These are phyloP conservation scores for Xylaria scruposa DNA, from an alignment of 495 filamentous ascomycete genomes.

Conservation along the genomic window DNA sequence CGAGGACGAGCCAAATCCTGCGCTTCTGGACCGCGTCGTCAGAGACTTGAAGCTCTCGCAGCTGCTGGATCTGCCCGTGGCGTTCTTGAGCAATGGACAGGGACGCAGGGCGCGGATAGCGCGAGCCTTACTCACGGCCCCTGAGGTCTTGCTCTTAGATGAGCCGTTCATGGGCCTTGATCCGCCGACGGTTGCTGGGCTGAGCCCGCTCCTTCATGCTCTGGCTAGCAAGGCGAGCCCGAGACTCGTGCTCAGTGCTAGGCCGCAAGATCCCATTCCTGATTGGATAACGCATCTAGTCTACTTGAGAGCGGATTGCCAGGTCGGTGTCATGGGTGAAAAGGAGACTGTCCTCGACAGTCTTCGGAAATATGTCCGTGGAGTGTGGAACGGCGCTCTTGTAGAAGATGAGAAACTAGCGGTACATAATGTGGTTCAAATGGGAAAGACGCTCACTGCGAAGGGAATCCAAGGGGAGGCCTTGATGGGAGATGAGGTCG, in stretches of 20 bases:
- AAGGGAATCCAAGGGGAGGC: slow-evolving; percentile 50
- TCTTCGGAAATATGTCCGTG: slow-evolving; percentile 51
- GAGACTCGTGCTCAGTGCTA: slow-evolving; percentile 74
- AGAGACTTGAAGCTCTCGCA: slow-evolving; percentile 67
- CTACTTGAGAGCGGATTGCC: slow-evolving; percentile 66
- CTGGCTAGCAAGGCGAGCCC: slow-evolving; percentile 70
- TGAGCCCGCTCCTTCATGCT: slow-evolving; percentile 71
- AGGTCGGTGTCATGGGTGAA: slow-evolving; percentile 62
- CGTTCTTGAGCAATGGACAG: slow-evolving; percentile 92
- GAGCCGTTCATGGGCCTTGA: slow-evolving; percentile 98
- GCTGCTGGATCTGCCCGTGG: slow-evolving; percentile 78
- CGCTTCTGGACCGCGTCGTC: slow-evolving; percentile 65
- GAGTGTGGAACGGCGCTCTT: slow-evolving; percentile 43
- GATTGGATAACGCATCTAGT: slow-evolving; percentile 88
- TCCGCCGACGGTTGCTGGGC: slow-evolving; percentile 70
- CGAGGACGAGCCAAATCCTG: slow-evolving; percentile 57
- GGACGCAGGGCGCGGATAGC: slow-evolving; percentile 86
- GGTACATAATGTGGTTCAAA: slow-evolving; percentile 56
- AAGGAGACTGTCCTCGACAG: slow-evolving; percentile 60
- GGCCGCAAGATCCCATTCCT: slow-evolving; percentile 85
- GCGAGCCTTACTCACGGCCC: slow-evolving; percentile 76
- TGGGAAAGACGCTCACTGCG: slow-evolving; percentile 55
- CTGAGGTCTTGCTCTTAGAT: slow-evolving; percentile 85
- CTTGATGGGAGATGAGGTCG: slow-evolving; percentile 36
- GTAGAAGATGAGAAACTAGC: slow-evolving; percentile 48